These are phyloP conservation scores for Penicillium roqueforti DNA, from an alignment of 495 filamentous ascomycete species.

Conservation along the genomic window DNA sequence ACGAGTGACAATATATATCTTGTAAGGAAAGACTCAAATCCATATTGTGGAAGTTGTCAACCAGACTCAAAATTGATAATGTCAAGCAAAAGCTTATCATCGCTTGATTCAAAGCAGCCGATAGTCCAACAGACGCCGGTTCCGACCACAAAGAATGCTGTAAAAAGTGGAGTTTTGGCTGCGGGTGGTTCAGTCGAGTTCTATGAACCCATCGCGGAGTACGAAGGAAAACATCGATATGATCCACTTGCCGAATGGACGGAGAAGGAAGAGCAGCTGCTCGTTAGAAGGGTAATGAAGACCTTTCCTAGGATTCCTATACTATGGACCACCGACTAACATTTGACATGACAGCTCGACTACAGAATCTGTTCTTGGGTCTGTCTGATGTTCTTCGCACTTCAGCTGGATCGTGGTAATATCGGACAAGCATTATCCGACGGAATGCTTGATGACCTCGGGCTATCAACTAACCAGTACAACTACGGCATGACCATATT, in stretches of 20 bases:
- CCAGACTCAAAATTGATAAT: neutral
- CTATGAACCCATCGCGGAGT: constrained; percentile 14
- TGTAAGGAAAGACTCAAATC: neutral
- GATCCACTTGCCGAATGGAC: constrained; percentile 60
- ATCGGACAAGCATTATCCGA: constrained; percentile 58
- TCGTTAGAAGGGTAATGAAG: constrained; percentile 42
- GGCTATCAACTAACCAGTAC: constrained; percentile 58
- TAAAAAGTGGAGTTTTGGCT: neutral
- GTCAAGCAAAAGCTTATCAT: neutral
- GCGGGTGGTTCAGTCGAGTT: constrained; percentile 1
- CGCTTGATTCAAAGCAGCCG: neutral
- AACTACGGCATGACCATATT: constrained; percentile 63
- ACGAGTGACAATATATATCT: neutral
- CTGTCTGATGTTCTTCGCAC: constrained; percentile 69
- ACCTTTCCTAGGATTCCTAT: constrained; percentile 15
- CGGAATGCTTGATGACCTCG: constrained; percentile 49
- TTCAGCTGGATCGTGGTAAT: constrained; percentile 69
- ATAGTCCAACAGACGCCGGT: neutral
- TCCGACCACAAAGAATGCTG: neutral
- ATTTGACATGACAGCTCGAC: constrained; percentile 37
- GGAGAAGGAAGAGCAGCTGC: constrained; percentile 52
- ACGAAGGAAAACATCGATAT: constrained; percentile 48
- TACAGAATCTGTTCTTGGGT: constrained; percentile 45
- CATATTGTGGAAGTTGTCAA: neutral
- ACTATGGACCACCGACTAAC: neutral